phyloP scores from a whole-genome alignment of 202 grass and related monocot species.

The Brachypodium distachyon region DNA sequence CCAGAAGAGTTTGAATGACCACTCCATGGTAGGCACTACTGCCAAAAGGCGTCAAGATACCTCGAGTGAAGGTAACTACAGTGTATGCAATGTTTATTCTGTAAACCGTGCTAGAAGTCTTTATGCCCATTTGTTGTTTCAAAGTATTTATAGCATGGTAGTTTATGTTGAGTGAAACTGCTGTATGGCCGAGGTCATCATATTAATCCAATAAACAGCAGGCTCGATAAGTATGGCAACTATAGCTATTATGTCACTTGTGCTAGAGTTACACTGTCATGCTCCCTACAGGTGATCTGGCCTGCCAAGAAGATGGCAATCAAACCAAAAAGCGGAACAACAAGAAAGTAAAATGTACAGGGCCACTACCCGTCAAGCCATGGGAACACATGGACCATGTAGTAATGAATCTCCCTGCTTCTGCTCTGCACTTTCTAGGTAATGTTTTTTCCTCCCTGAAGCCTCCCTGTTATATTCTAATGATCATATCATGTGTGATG shows the following conservation, averaged over 20 bases:
- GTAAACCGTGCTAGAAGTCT: background rate
- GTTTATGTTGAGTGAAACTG: background rate
- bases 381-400: constrained; percentile 87
- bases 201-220: background rate
- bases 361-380: constrained; percentile 35
- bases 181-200: background rate
- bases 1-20: constrained; percentile 24
- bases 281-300: constrained; percentile 13
- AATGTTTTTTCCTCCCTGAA: constrained; percentile 19
- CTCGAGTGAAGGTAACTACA: constrained; percentile 49
- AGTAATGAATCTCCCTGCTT: constrained; percentile 97
- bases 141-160: background rate
- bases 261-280: background rate
- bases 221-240: background rate
- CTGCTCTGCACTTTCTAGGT: constrained; percentile 72
- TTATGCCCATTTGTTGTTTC: background rate
- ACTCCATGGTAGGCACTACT: constrained; percentile 25
- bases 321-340: constrained; percentile 55
- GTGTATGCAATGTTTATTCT: background rate
- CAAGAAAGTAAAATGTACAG: constrained; percentile 64
- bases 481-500: background rate
- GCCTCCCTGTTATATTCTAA: background rate
- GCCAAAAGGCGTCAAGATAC: constrained; percentile 60
- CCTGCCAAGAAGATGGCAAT: constrained; percentile 36
- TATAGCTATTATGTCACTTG: constrained; percentile 2